Conservation (phyloP, 306 rosid species). For the Lablab purpureus region DNA sequence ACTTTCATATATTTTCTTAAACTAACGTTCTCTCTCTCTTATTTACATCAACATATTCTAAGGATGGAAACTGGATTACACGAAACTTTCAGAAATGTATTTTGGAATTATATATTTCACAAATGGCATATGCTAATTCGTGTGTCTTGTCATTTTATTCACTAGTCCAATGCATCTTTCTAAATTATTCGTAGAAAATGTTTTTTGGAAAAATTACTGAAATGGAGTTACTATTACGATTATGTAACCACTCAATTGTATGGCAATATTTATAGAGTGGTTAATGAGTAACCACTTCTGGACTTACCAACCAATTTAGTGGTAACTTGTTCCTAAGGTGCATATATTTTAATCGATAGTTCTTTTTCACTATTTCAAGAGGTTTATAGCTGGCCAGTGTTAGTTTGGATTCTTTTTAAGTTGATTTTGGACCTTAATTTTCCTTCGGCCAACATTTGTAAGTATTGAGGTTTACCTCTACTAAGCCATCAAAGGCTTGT, state of each 20-base stretch:
- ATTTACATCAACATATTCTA: not conserved
- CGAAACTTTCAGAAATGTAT: not conserved
- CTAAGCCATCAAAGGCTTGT: slow-evolving; percentile 15
- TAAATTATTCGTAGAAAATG: not conserved
- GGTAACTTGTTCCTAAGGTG: not conserved
- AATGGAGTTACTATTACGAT: slow-evolving; percentile 12
- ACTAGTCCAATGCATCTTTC: not conserved
- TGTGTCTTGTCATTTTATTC: not conserved
- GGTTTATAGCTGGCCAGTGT: not conserved
- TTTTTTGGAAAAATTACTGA: slow-evolving; percentile 11
- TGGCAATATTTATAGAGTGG: slow-evolving; percentile 29
- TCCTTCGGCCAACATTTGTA: not conserved
- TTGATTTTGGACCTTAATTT: slow-evolving; percentile 31
- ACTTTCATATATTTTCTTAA: slow-evolving; percentile 25
- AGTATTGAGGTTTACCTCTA: not conserved
- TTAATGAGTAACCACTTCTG: not conserved
- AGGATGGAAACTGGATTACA: slow-evolving; percentile 12
- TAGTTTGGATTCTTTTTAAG: slow-evolving; percentile 4
- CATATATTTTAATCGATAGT: not conserved
- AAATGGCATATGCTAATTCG: not conserved
- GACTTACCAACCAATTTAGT: slow-evolving; percentile 7
- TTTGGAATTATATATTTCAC: slow-evolving; percentile 10
- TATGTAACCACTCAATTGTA: not conserved
- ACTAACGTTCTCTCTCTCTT: not conserved
- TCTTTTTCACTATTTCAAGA: not conserved